Evolutionary conservation across 2,329 filamentous ascomycete species (phyloP).

Genomic region (Botrytis pseudocinerea): DNA sequence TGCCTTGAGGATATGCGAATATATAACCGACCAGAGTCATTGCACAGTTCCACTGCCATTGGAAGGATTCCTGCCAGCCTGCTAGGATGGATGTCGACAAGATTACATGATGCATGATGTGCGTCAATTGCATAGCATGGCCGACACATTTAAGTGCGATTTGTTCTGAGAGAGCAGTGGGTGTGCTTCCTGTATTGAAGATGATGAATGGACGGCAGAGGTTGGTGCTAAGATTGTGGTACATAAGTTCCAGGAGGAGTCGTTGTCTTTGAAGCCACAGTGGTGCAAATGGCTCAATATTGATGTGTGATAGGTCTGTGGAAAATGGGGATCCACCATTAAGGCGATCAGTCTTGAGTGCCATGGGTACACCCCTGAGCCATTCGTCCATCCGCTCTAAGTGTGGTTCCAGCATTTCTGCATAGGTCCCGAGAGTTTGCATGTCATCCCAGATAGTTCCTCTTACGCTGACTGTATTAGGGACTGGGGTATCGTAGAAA

Average conservation of each 20-base stretch:
- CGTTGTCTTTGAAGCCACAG: conserved; percentile 48
- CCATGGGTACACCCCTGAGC: conserved; percentile 43
- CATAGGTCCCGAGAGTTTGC: conserved; percentile 37
- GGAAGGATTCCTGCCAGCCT: conserved; percentile 46
- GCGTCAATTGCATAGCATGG: conserved; percentile 44
- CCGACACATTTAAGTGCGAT: conserved; percentile 39
- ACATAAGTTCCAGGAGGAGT: conserved; percentile 47
- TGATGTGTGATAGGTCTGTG: conserved; percentile 42
- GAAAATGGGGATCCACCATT: conserved; percentile 43
- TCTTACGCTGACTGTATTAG: conserved; percentile 30
- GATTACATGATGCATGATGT: conserved; percentile 44
- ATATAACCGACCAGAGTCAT: conserved; percentile 46
- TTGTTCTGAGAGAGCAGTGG: conserved; percentile 35
- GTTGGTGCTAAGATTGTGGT: conserved; percentile 45
- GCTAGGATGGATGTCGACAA: conserved; percentile 40
- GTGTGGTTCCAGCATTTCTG: conserved; percentile 35
- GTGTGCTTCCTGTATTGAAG: conserved; percentile 35
- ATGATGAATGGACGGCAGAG: conserved; percentile 46
- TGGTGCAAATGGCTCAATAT: conserved; percentile 43
- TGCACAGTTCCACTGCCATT: conserved; percentile 48
- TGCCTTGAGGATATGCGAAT: conserved; percentile 42
- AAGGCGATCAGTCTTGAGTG: conserved; percentile 43
- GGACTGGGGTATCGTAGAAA: conserved; percentile 38
- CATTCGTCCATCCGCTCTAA: conserved; percentile 40
- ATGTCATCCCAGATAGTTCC: conserved; percentile 39